Conservation (phyloP, 257 asterid genomes). For the Linderniella brevidens region DNA sequence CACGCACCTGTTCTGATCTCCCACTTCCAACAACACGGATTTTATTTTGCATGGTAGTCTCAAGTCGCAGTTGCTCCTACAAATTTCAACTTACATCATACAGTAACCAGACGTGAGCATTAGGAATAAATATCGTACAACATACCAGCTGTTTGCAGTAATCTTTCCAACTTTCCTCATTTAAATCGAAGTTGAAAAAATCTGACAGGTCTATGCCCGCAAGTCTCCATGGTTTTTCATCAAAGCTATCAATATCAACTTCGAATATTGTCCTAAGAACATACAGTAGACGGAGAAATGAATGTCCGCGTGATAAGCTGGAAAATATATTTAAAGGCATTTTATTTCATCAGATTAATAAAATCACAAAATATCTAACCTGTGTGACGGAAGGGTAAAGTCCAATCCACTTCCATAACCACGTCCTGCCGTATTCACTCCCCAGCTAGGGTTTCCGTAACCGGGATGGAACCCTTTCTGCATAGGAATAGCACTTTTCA, state of each 20-base stretch:
- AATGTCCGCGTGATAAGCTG: background rate
- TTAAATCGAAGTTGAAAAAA: slow-evolving; percentile 84
- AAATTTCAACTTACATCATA: slow-evolving; percentile 14
- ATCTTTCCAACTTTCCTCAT: slow-evolving; percentile 91
- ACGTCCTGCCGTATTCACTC: slow-evolving; percentile 54
- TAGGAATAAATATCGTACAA: slow-evolving; percentile 6
- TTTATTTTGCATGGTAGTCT: slow-evolving; percentile 85
- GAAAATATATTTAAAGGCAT: slow-evolving; percentile 26
- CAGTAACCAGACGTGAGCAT: slow-evolving; percentile 13
- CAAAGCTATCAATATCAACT: slow-evolving; percentile 92
- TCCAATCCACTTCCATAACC: slow-evolving; percentile 92
- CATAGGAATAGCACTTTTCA: slow-evolving; percentile 44
- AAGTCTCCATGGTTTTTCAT: slow-evolving; percentile 92
- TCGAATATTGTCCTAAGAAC: slow-evolving; percentile 86
- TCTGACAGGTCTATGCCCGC: slow-evolving; percentile 65
- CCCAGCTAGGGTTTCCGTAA: slow-evolving; percentile 54
- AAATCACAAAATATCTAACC: slow-evolving; percentile 30
- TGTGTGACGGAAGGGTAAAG: slow-evolving; percentile 96
- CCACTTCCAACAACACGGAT: slow-evolving; percentile 95
- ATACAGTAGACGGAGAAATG: background rate
- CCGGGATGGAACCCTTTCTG: slow-evolving; percentile 67
- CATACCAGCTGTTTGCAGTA: slow-evolving; percentile 93
- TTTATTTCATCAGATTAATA: slow-evolving; percentile 12
- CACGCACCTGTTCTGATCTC: slow-evolving; percentile 74
- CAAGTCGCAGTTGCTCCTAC: slow-evolving; percentile 92